Evolutionary conservation across 805 yeast species (phyloP).

Genomic region (Torulaspora franciscae): DNA sequence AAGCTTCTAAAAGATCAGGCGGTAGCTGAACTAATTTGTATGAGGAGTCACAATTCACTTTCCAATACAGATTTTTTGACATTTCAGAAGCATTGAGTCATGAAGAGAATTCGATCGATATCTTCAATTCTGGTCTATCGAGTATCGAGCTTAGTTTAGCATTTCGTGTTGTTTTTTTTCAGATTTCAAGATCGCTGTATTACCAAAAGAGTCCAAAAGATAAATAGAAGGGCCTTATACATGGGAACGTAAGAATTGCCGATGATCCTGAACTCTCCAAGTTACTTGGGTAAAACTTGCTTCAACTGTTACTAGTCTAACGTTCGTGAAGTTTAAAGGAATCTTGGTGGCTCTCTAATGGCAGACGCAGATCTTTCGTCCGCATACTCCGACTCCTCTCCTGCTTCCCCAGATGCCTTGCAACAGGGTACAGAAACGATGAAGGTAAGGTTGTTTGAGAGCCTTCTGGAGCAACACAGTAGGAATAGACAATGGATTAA

Average conservation of each 20-base stretch:
- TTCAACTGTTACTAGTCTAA: not conserved
- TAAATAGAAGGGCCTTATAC: slow-evolving; percentile 5
- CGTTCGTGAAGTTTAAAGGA: not conserved
- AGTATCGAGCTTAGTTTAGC: not conserved
- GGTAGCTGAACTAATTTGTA: slow-evolving; percentile 51
- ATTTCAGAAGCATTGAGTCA: not conserved
- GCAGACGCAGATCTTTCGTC: slow-evolving; percentile 13
- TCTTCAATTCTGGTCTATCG: not conserved
- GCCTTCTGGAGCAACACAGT: slow-evolving; percentile 8
- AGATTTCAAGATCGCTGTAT: not conserved
- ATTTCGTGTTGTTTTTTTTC: slow-evolving; percentile 4
- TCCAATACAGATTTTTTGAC: slow-evolving; percentile 22
- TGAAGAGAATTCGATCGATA: not conserved
- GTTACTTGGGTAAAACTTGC: not conserved
- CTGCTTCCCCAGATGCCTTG: slow-evolving; percentile 2
- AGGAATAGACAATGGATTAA: slow-evolving; percentile 4
- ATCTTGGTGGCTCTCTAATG: not conserved
- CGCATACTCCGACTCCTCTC: slow-evolving; percentile 7
- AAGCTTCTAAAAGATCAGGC: slow-evolving; percentile 42
- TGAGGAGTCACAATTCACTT: slow-evolving; percentile 26
- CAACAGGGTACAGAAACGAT: not conserved
- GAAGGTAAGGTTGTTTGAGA: slow-evolving; percentile 13
- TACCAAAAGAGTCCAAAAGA: slow-evolving; percentile 6
- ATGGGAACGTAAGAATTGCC: not conserved
- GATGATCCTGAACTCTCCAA: not conserved